Percentiles rank a stretch among this genome's conserved stretches.
These are phyloP conservation scores for Neurospora sp. DNA, from an alignment of 495 filamentous ascomycete genomes.

Conservation along the genomic window DNA sequence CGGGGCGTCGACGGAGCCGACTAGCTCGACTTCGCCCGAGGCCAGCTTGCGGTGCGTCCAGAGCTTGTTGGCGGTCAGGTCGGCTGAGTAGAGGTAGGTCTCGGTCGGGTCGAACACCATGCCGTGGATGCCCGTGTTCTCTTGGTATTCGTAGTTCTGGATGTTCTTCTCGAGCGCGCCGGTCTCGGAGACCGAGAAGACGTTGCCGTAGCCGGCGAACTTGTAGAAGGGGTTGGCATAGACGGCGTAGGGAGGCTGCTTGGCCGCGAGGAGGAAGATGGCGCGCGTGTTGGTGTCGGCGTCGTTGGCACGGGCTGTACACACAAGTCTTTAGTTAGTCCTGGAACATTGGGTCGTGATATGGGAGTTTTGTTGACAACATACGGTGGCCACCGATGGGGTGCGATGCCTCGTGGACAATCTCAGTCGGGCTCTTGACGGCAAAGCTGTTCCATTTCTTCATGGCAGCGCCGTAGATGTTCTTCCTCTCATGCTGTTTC, in stretches of 20 bases:
- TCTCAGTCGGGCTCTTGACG: constrained; percentile 67
- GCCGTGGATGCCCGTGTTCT: constrained; percentile 71
- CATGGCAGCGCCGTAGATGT: constrained; percentile 79
- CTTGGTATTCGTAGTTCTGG: constrained; percentile 68
- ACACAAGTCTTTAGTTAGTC: not conserved
- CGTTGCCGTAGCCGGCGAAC: constrained; percentile 66
- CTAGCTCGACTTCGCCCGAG: constrained; percentile 51
- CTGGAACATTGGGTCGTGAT: not conserved
- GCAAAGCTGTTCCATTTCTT: constrained; percentile 80
- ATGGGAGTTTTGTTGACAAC: constrained; percentile 6
- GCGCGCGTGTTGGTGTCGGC: constrained; percentile 69
- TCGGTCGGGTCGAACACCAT: constrained; percentile 83
- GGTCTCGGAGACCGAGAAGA: constrained; percentile 56
- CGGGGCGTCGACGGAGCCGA: constrained; percentile 63
- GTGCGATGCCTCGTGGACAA: constrained; percentile 63
- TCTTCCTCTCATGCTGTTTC: constrained; percentile 59
- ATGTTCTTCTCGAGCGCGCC: constrained; percentile 57
- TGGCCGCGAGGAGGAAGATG: constrained; percentile 74
- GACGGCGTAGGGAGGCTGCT: constrained; percentile 64
- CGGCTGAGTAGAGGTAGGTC: constrained; percentile 77
- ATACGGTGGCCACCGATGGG: constrained; percentile 48
- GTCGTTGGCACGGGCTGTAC: constrained; percentile 52
- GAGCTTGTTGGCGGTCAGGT: constrained; percentile 74
- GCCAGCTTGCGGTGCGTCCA: constrained; percentile 70
- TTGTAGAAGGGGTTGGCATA: constrained; percentile 86